A percentile compares a stretch with the other conserved stretches of the same genome.
Evolutionary conservation across 257 asterid genomes (phyloP).

Genomic region (Capsicum chinense): DNA sequence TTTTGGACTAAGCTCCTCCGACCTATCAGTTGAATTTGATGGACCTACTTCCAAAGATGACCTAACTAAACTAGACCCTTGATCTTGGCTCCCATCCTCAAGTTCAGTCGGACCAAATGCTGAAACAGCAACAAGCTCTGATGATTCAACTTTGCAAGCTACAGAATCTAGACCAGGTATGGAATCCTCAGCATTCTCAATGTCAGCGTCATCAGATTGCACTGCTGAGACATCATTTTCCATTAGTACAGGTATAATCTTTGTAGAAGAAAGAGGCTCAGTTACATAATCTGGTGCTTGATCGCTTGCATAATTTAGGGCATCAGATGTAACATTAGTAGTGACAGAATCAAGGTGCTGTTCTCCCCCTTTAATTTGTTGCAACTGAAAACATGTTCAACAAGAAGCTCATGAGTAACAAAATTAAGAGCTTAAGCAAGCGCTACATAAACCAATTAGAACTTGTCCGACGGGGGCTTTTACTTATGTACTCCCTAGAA

Average conservation of each 20-base stretch:
- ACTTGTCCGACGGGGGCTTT: not conserved
- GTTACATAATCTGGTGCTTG: constrained; percentile 43
- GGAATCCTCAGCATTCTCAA: constrained; percentile 52
- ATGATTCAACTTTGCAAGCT: constrained; percentile 47
- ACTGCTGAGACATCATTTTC: constrained; percentile 49
- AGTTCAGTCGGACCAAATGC: constrained; percentile 56
- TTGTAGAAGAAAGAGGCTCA: constrained; percentile 50
- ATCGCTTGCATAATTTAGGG: constrained; percentile 48
- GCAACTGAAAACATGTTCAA: constrained; percentile 33
- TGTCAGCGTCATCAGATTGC: constrained; percentile 52
- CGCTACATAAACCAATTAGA: not conserved
- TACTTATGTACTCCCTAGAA: not conserved
- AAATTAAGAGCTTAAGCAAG: constrained; percentile 18
- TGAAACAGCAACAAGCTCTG: constrained; percentile 42
- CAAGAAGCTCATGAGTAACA: constrained; percentile 18
- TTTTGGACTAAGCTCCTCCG: constrained; percentile 97
- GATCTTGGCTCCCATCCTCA: constrained; percentile 61
- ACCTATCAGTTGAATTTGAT: constrained; percentile 68
- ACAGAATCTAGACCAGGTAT: constrained; percentile 84
- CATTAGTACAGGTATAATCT: constrained; percentile 49
- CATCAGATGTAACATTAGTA: constrained; percentile 47
- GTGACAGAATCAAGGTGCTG: constrained; percentile 45
- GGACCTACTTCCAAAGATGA: constrained; percentile 59
- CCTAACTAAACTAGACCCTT: constrained; percentile 47
- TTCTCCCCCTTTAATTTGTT: constrained; percentile 59